Conservation (phyloP, 331 rosid genomes). For the Malus hybrid region DNA sequence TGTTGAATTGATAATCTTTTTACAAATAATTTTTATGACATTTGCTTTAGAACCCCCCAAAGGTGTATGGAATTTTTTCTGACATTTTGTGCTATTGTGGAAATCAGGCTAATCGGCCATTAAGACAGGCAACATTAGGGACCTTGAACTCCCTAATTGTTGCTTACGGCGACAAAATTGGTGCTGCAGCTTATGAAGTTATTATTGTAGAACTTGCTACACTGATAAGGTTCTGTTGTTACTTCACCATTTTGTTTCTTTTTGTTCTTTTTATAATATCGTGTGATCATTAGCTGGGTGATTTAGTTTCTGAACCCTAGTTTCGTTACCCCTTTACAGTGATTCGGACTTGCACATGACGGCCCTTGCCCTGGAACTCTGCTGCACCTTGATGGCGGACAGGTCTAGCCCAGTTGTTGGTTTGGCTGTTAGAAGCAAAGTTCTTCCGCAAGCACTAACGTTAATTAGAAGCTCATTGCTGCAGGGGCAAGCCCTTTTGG, state of each 20-base stretch:
- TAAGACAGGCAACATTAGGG: conserved; percentile 96
- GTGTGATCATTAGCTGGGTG: not conserved
- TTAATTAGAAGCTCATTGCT: conserved; percentile 90
- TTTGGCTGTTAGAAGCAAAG: conserved; percentile 90
- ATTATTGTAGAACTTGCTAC: conserved; percentile 71
- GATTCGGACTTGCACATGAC: conserved; percentile 99
- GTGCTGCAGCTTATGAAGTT: conserved; percentile 86
- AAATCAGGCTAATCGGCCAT: conserved; percentile 89
- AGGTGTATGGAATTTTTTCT: conserved; percentile 2
- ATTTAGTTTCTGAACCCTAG: conserved; percentile 8
- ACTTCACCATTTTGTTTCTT: not conserved
- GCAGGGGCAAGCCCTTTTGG: conserved; percentile 96
- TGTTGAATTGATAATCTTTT: not conserved
- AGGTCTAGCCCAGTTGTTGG: conserved; percentile 83
- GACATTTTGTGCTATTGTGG: conserved; percentile 40
- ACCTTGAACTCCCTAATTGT: conserved; percentile 87
- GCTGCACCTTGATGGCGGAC: conserved; percentile 96
- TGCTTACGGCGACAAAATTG: conserved; percentile 94
- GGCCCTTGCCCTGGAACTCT: conserved; percentile 94
- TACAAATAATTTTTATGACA: not conserved
- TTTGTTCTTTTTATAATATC: not conserved
- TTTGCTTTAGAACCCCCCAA: not conserved
- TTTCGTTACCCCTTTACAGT: conserved; percentile 37
- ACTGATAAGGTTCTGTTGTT: conserved; percentile 62
- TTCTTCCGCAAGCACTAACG: conserved; percentile 90